phyloP scores from a whole-genome alignment of 306 rosid species.

The Quercus suber region DNA sequence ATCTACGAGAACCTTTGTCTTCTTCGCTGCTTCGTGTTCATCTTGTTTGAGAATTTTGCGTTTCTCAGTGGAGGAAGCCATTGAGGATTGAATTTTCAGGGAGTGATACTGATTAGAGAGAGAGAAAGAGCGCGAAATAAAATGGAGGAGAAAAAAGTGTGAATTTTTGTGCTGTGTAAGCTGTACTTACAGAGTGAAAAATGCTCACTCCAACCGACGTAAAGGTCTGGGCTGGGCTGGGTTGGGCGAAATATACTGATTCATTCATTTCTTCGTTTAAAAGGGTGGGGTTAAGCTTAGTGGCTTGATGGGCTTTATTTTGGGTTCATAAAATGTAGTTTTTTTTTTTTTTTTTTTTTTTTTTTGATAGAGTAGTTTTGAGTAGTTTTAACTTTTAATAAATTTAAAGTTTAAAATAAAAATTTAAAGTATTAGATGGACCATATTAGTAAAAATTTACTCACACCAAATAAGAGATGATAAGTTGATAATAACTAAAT shows the following conservation, averaged over 20 bases:
- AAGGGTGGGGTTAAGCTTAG: no score
- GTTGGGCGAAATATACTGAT: no score
- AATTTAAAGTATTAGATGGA: no score
- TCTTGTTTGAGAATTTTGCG: neutral
- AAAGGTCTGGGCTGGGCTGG: neutral
- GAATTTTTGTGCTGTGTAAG: neutral
- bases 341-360: no score
- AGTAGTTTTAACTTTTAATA: no score
- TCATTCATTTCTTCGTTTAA: no score
- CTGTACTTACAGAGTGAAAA: neutral
- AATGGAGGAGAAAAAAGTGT: neutral
- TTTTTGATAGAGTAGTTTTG: no score
- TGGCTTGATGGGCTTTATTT: no score
- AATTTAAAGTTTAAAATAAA: neutral
- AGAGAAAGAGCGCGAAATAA: neutral
- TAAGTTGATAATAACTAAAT: no score
- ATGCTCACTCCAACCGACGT: neutral
- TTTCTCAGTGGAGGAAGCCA: constrained; percentile 30
- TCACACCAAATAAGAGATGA: no score
- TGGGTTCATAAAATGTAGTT: no score
- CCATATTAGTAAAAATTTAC: no score
- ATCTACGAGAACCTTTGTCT: constrained; percentile 3
- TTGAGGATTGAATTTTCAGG: neutral
- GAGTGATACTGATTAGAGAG: neutral
- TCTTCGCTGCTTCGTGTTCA: constrained; percentile 7